phyloP scores from a whole-genome alignment of 2,329 filamentous ascomycete genomes.

The Thelonectria rubi region DNA sequence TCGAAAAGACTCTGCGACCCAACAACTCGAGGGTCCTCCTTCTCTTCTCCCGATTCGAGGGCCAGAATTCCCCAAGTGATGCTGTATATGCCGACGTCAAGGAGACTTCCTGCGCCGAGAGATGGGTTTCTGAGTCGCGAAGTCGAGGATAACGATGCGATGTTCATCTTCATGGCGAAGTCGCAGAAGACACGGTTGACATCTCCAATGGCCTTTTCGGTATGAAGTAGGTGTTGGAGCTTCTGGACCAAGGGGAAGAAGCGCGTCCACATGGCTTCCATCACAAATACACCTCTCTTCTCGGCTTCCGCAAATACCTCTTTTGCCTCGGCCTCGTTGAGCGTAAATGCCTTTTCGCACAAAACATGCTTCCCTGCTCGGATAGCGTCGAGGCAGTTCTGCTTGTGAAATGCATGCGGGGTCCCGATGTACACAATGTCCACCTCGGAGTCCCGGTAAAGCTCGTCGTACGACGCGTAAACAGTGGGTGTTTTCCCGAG shows the following conservation, averaged over 20 bases:
- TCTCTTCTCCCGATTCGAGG: constrained; percentile 42
- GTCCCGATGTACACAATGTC: constrained; percentile 56
- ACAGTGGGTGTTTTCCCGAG: constrained; percentile 42
- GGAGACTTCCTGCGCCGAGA: constrained; percentile 52
- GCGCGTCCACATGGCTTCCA: constrained; percentile 58
- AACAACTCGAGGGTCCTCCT: constrained; percentile 46
- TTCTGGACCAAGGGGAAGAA: constrained; percentile 50
- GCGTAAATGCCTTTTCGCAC: constrained; percentile 55
- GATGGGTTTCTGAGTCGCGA: constrained; percentile 48
- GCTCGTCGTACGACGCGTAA: constrained; percentile 51
- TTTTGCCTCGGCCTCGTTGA: constrained; percentile 50
- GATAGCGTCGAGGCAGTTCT: constrained; percentile 53
- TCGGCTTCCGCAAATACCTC: constrained; percentile 51
- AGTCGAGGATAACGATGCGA: constrained; percentile 41
- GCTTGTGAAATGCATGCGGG: constrained; percentile 54
- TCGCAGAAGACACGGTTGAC: constrained; percentile 51
- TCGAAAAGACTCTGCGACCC: constrained; percentile 48
- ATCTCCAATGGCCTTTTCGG: constrained; percentile 50
- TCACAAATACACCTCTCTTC: constrained; percentile 51
- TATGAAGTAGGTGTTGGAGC: constrained; percentile 48
- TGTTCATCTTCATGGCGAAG: constrained; percentile 49
- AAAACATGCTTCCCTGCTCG: constrained; percentile 53
- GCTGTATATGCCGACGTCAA: constrained; percentile 54
- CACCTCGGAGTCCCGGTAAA: constrained; percentile 51
- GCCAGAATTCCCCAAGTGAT: constrained; percentile 50